Base-by-base conservation (phyloP, 192 early-diverging fungal genomes). In the Coemansia sp. region DNA sequence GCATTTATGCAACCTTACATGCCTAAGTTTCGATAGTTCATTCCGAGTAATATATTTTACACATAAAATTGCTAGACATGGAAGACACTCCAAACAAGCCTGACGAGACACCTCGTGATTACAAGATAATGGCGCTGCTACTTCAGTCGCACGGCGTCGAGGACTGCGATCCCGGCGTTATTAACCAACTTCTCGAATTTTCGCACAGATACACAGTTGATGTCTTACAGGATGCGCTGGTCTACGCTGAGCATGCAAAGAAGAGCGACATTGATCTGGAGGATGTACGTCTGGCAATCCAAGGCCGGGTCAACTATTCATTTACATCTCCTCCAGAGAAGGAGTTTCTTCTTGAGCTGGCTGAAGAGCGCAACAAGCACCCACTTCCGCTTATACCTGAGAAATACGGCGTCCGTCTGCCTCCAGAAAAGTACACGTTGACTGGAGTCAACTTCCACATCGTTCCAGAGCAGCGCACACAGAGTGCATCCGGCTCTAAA, bases 131-230 rank as follows among this genome's bases (percentile, higher is more conserved):
- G 47, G 89, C 89, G 9, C 64, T 98, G 57, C 82, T 97, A 13
- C 64, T 97, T 46, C 87, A 91, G 56, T 86, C 91, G 14, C 85
- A 89, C 30, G 92, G 87, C 1, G 82, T 99, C 10, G 82, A 89
- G 38, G 92, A 96, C 61, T 94, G 89, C 67, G 93, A 95, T 56
- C 91, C 92, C 7, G 85, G 88, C 68, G 94, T 96, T 21, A 86
- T 95, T 21, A 90, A 91, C 51, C 93, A 93, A 61, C 66, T 97
- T 43, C 81, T 96, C 14, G 95, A 99, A 78, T 96, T 96, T 73
- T 86, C 91, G 41, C 90, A 97, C 77, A 73, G 91, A 34, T 94
- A 98, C 57, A 89, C 92, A 0, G 82, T 91, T 6, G 93, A 96
- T 54, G 89, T 99, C 22, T 85, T 97, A 43, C 88, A 89, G 47